Evolutionary conservation across 2,329 filamentous ascomycete genomes (phyloP), one percentile per base, ranked within the genome.

Genomic region (Hirsutella thompsonii): DNA sequence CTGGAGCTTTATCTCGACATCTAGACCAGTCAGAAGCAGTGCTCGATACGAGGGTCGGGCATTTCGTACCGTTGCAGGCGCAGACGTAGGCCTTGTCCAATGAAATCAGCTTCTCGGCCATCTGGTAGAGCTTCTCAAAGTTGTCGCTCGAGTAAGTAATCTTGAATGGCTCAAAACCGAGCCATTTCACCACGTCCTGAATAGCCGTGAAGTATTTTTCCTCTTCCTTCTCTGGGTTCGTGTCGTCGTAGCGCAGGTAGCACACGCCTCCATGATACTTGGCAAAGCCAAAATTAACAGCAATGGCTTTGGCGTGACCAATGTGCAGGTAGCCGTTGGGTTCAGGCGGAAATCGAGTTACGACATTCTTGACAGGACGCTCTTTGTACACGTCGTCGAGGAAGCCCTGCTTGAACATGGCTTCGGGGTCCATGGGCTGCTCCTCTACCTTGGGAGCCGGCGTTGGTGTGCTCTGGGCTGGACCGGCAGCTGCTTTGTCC

Each of bases 221-320:
- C 58, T 95, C 84, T 60, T 96, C 92, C 37, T 84, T 85, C 48
- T 89, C 86, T 1, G 92, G 92, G 59, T 96, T 96, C 13, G 92
- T 96, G 54, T 96, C 92, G 58, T 96, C 92, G 59, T 85, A 94
- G 52, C 90, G 44, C 40, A 45, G 28, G 39, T 44, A 42, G 43
- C 39, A 44, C 16, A 49, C 52, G 44, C 90, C 90, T 29, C 82
- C 83, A 57, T 94, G 84, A 55, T 81, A 79, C 55, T 76, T 78
- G 13, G 92, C 90, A 58, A 95, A 96, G 6, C 90, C 90, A 63
- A 96, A 96, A 64, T 96, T 95, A 60, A 96, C 79, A 0, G 87
- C 83, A 59, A 96, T 95, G 19, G 92, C 90, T 67, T 96, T 96
- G 49, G 83, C 84, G 58, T 96, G 92, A 18, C 90, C 90, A 51